These are phyloP conservation scores for Escovopsis weberi DNA, from an alignment of 2,329 filamentous ascomycete genomes.

Conservation along the genomic window DNA sequence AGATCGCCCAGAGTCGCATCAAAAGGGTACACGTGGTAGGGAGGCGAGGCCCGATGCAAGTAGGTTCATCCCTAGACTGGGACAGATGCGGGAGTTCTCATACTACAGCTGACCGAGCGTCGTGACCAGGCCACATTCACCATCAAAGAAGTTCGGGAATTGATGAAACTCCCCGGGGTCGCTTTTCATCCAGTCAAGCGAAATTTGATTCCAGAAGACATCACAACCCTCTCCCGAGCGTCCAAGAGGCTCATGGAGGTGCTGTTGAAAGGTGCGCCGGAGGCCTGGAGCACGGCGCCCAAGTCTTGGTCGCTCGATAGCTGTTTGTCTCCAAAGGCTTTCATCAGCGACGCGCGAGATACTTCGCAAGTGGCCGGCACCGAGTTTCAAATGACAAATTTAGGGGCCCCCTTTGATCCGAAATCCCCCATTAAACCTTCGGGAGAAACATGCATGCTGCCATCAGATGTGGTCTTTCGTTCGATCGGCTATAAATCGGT, in stretches of 20 bases:
- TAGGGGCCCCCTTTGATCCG: conserved; percentile 42
- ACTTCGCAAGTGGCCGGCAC: conserved; percentile 45
- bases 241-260: conserved; percentile 68
- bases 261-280: conserved; percentile 55
- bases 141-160: conserved; percentile 83
- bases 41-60: conserved; percentile 76
- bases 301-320: conserved; percentile 80
- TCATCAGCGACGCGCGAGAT: conserved; percentile 36
- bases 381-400: conserved; percentile 47
- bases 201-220: conserved; percentile 50
- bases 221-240: conserved; percentile 58
- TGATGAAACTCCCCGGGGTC: conserved; percentile 62
- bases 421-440: conserved; percentile 33
- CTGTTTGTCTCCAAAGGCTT: conserved; percentile 61
- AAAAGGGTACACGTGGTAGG: conserved; percentile 78
- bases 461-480: conserved; percentile 65
- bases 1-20: conserved; percentile 56
- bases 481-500: conserved; percentile 91
- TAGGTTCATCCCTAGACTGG: conserved; percentile 18
- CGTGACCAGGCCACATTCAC: conserved; percentile 65
- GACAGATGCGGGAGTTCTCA: no score
- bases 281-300: conserved; percentile 15
- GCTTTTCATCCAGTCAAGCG: conserved; percentile 55
- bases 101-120: neutral
- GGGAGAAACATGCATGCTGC: conserved; percentile 36